These are phyloP conservation scores for Coemansia aciculifera DNA, from an alignment of 192 early-diverging fungal species.

Conservation along the genomic window DNA sequence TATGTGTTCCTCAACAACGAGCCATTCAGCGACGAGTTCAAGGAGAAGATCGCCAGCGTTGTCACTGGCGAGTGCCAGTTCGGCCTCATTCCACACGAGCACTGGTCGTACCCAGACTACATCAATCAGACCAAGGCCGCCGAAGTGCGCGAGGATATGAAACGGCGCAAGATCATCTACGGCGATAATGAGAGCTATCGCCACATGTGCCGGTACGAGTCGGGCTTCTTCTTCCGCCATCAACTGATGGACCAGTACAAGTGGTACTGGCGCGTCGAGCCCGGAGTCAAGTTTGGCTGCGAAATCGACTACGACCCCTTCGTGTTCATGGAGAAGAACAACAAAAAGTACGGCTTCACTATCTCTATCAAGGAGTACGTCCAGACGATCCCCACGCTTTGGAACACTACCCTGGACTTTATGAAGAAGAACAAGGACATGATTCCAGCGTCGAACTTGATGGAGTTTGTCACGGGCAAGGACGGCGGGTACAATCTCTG, in stretches of 20 bases:
- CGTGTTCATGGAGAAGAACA: conserved; percentile 33
- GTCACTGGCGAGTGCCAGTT: conserved; percentile 36
- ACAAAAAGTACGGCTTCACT: conserved; percentile 38
- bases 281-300: conserved; percentile 46
- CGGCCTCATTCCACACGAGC: conserved; percentile 32
- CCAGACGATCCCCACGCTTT: conserved; percentile 39
- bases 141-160: conserved; percentile 24
- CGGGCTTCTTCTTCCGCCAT: conserved; percentile 44
- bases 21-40: conserved; percentile 71
- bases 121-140: conserved; percentile 36
- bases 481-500: conserved; percentile 61
- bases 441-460: conserved; percentile 24
- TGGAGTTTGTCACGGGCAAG: conserved; percentile 34
- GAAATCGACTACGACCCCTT: conserved; percentile 54
- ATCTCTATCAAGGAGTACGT: conserved; percentile 28
- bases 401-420: conserved; percentile 30
- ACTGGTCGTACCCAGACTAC: conserved; percentile 49
- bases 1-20: conserved; percentile 80
- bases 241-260: conserved; percentile 38
- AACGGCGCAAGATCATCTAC: conserved; percentile 43
- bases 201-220: conserved; percentile 44
- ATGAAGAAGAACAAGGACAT: conserved; percentile 25
- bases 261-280: conserved; percentile 57
- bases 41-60: conserved; percentile 40
- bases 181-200: conserved; percentile 38